phyloP scores from a whole-genome alignment of 1,284 basidiomycete species.

The Garcileccinum viscosum region DNA sequence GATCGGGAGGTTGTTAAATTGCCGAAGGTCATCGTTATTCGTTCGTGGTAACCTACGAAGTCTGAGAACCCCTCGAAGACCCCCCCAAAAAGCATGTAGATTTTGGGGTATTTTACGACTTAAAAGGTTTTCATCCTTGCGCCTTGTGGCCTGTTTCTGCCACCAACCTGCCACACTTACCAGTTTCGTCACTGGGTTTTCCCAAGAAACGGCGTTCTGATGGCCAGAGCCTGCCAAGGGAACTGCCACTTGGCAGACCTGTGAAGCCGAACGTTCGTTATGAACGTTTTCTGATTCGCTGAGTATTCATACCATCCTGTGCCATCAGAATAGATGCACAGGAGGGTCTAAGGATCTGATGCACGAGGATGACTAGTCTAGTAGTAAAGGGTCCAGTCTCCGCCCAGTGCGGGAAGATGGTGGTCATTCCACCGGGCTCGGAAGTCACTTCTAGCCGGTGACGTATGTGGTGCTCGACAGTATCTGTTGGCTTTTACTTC shows the following conservation, averaged over 20 bases:
- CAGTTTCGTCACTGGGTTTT: background rate
- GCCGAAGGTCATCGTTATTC: background rate
- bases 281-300: background rate
- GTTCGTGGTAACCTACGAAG: too few relatives aligned
- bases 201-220: background rate
- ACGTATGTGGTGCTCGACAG: too few relatives aligned
- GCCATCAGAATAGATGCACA: background rate
- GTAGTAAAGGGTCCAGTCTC: too few relatives aligned
- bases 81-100: background rate
- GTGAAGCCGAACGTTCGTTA: background rate
- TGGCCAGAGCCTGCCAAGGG: background rate
- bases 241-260: background rate
- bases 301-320: background rate
- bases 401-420: too few relatives aligned
- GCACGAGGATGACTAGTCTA: background rate
- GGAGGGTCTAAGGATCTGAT: too few relatives aligned
- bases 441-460: background rate
- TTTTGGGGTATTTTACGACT: background rate
- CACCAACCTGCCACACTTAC: background rate
- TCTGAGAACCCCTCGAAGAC: constrained; percentile 6
- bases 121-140: background rate
- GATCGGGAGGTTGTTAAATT: background rate
- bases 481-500: too few relatives aligned
- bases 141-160: background rate
- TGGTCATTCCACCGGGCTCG: background rate